Evolutionary conservation across 2,329 filamentous ascomycete species (phyloP).

Genomic region (Colletotrichum filicis): DNA sequence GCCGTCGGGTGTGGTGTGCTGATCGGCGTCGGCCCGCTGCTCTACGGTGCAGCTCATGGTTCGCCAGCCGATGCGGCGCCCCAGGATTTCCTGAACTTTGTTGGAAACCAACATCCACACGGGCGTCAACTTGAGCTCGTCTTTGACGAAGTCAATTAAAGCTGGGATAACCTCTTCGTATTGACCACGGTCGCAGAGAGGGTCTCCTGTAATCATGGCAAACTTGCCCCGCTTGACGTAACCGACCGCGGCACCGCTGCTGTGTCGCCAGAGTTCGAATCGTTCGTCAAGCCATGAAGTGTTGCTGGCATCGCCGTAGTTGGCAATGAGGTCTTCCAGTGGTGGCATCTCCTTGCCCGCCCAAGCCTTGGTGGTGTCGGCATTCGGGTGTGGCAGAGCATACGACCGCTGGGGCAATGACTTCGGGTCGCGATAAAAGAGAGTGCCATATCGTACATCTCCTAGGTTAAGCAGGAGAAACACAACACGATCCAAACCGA

Average conservation of each 20-base stretch:
- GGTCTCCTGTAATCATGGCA: conserved; percentile 87
- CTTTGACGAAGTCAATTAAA: conserved; percentile 80
- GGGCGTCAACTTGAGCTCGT: conserved; percentile 77
- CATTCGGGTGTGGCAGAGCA: conserved; percentile 84
- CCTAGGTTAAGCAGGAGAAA: conserved; percentile 88
- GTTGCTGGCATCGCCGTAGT: conserved; percentile 94
- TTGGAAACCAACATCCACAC: conserved; percentile 90
- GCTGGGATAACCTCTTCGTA: conserved; percentile 77
- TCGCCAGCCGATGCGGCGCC: conserved; percentile 84
- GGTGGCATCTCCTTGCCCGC: conserved; percentile 67
- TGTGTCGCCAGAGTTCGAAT: conserved; percentile 88
- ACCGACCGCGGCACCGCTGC: conserved; percentile 85
- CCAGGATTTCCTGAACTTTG: conserved; percentile 83
- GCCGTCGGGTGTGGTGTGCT: conserved; percentile 73
- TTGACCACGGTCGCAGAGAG: conserved; percentile 83
- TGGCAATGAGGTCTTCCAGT: conserved; percentile 89
- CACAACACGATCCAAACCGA: conserved; percentile 88
- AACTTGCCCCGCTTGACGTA: conserved; percentile 82
- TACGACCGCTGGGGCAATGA: conserved; percentile 76
- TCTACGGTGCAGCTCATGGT: conserved; percentile 90
- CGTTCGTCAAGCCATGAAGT: conserved; percentile 93
- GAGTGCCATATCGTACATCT: conserved; percentile 87
- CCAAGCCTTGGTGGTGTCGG: conserved; percentile 71
- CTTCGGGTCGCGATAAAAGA: conserved; percentile 90
- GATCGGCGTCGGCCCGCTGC: conserved; percentile 85